A percentile compares a stretch with the other conserved stretches of the same genome.
Conservation (phyloP, 768 basidiomycete species). For the Imleria badia region DNA sequence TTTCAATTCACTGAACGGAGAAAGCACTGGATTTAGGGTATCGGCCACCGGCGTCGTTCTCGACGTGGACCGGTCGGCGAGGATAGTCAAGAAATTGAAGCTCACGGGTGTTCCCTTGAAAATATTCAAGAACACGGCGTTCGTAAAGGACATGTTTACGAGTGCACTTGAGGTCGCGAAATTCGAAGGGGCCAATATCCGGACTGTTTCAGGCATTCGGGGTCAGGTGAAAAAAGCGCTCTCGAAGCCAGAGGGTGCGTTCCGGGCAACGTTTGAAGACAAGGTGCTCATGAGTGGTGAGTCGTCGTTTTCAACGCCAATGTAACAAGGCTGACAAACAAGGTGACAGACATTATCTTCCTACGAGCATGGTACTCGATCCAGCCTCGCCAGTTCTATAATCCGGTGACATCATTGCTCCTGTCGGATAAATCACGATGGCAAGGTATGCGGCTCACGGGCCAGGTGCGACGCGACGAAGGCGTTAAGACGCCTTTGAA, state of each 20-base stretch:
- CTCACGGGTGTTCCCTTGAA: conserved; percentile 94
- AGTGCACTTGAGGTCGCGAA: conserved; percentile 94
- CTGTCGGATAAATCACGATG: conserved; percentile 80
- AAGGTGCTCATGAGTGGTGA: conserved; percentile 93
- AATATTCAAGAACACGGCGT: conserved; percentile 99
- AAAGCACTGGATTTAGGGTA: conserved; percentile 76
- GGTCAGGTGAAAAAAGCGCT: conserved; percentile 97
- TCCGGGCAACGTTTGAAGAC: conserved; percentile 97
- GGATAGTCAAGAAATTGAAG: conserved; percentile 99
- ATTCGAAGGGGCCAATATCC: conserved; percentile 96
- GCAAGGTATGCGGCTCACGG: conserved; percentile 95
- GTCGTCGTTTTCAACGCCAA: conserved; percentile 29
- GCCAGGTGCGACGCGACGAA: conserved; percentile 86
- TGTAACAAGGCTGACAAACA: neutral
- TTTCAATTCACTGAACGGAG: conserved; percentile 80
- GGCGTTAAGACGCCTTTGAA: conserved; percentile 77
- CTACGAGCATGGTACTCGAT: conserved; percentile 96
- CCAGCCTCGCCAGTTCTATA: conserved; percentile 94
- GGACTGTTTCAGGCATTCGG: conserved; percentile 92
- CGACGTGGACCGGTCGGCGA: conserved; percentile 87
- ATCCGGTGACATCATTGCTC: conserved; percentile 90
- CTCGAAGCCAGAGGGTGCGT: conserved; percentile 92
- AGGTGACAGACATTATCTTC: conserved; percentile 80
- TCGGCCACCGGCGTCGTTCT: conserved; percentile 94
- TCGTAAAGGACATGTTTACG: conserved; percentile 96